Evolutionary conservation across 2,329 filamentous ascomycete species (phyloP), one percentile per base, ranked within the genome.

Genomic region (Pseudogymnoascus sp.): DNA sequence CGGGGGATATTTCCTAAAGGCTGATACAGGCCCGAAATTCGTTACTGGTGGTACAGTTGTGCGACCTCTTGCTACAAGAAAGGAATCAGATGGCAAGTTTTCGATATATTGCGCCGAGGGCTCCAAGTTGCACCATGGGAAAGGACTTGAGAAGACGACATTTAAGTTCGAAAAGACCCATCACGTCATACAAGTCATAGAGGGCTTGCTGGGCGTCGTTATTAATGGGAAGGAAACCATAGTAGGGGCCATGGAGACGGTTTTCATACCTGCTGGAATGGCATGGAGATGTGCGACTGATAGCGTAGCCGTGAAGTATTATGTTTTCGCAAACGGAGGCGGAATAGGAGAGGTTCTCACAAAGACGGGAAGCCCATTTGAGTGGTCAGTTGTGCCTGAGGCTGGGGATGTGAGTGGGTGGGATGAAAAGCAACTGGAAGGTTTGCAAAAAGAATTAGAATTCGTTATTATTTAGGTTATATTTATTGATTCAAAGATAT

Each of bases 51-150:
- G 80, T 0, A 73, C 78, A 13, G 68, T 82, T 42, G 75, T 75
- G 0, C 35, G 80, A 24, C 81, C 82, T 0, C 77, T 85, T 31
- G 77, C 80, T 60, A 79, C 76, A 3, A 78, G 78, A 2, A 69
- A 71, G 21, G 79, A 85, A 67, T 79, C 76, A 29, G 71, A 72
- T 26, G 79, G 78, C 0, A 78, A 76, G 56, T 85, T 83, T 63
- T 76, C 80, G 8, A 83, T 85, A 63, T 80, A 78, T 1, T 80
- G 78, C 62, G 77, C 85, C 33, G 81, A 84, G 67, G 74, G 73
- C 0, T 79, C 74, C 1, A 73, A 70, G 62, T 65, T 72, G 0
- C 79, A 80, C 63, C 68, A 68, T 0, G 64, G 67, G 8, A 74
- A 75, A 4, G 64, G 76, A 0, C 74, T 80, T 2, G 68, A 68